Percentiles rank a stretch among this genome's conserved stretches.
These are phyloP conservation scores for Marasmius fiardii DNA, from an alignment of 1,284 basidiomycete genomes.

Conservation along the genomic window DNA sequence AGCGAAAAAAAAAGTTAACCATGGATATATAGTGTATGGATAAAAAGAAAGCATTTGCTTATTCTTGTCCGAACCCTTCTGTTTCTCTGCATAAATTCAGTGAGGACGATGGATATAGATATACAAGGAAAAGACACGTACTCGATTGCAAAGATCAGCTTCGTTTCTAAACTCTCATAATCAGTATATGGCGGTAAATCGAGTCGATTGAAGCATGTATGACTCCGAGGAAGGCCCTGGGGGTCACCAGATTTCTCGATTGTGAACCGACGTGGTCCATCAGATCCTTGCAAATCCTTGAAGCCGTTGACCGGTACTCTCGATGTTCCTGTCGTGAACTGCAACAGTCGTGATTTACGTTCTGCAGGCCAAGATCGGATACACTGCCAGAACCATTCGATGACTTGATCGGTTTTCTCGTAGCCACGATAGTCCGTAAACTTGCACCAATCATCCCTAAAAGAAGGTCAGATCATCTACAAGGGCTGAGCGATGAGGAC, in stretches of 20 bases:
- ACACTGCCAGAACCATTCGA: constrained; percentile 99
- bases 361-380: constrained; percentile 95
- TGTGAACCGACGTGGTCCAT: constrained; percentile 92
- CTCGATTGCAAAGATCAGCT: constrained; percentile 89
- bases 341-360: constrained; percentile 89
- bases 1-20: not conserved
- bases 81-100: constrained; percentile 44
- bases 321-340: constrained; percentile 97
- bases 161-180: constrained; percentile 87
- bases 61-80: constrained; percentile 57
- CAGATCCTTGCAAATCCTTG: constrained; percentile 97
- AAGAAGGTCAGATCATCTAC: constrained; percentile 4
- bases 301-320: constrained; percentile 98
- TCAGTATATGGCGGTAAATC: constrained; percentile 92
- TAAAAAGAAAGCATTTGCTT: constrained; percentile 7
- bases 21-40: not conserved
- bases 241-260: constrained; percentile 97
- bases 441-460: constrained; percentile 82
- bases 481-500: constrained; percentile 23
- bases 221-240: constrained; percentile 82
- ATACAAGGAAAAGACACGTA: constrained; percentile 33
- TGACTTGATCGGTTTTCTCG: constrained; percentile 89
- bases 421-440: constrained; percentile 85
- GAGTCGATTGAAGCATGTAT: constrained; percentile 91
- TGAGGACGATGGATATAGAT: constrained; percentile 6